Conservation (phyloP, 257 asterid species). For the Gardenia jasminoides region DNA sequence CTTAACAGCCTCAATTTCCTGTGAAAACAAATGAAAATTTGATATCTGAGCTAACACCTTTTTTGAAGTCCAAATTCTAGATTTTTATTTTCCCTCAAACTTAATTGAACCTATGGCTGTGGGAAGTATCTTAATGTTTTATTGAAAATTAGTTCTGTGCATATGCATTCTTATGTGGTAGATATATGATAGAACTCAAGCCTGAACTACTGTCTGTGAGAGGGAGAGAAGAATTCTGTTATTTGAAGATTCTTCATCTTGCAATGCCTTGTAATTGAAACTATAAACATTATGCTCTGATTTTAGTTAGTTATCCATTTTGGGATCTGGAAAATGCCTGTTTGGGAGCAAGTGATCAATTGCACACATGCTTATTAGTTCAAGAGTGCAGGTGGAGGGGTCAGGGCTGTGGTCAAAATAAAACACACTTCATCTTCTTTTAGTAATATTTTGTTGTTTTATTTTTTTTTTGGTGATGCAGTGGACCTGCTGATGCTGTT, state of each 20-base stretch:
- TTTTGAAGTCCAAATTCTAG: not conserved
- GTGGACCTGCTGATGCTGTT: constrained; percentile 77
- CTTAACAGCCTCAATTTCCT: not conserved
- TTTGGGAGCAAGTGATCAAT: not conserved
- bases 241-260: not conserved
- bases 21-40: not conserved
- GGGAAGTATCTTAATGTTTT: not conserved
- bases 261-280: not conserved
- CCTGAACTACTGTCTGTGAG: not conserved
- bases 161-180: not conserved
- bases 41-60: not conserved
- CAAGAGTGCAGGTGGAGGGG: not conserved
- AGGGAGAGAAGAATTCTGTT: not conserved
- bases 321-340: not conserved
- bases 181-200: too few relatives aligned
- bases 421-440: not conserved
- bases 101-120: not conserved
- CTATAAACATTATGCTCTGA: not conserved
- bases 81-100: not conserved
- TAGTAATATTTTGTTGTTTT: not conserved
- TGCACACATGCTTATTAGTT: not conserved
- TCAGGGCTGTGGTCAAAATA: not conserved
- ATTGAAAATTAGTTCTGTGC: not conserved
- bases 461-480: constrained; percentile 31
- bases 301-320: not conserved